Evolutionary conservation across 2,329 filamentous ascomycete genomes (phyloP), one percentile per base, ranked within the genome.

Genomic region (Talaromyces sp.): DNA sequence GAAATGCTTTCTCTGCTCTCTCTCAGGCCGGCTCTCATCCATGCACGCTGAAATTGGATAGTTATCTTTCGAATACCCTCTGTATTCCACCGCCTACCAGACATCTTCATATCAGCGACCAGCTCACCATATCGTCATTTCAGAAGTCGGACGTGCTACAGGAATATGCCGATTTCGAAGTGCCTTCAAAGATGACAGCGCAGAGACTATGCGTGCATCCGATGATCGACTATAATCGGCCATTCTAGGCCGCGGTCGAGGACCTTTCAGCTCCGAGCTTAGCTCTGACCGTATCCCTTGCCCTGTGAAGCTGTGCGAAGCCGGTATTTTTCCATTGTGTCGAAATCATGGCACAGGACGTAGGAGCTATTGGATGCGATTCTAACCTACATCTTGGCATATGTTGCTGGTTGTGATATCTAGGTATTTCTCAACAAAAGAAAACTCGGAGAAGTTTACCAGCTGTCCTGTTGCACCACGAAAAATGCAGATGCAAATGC

Each of bases 361-460:
- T 57, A 47, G 65, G 59, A 52, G 13, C 31, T 70, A 70, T 50
- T 70, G 70, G 70, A 64, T 70, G 61, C 66, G 31, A 65, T 70
- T 33, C 62, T 71, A 35, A 69, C 67, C 0, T 72, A 72, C 62
- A 66, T 71, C 33, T 3, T 69, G 10, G 70, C 69, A 62, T 72
- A 66, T 49, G 63, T 71, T 58, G 68, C 70, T 63, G 68, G 60
- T 64, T 69, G 58, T 31, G 66, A 22, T 22, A 22, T 22, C 22
- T 22, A 22, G 22, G 60, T 50, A 19, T 70, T 22, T 58, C n/a
- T 71, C n/a, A 35, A 71, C 47, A 67, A 68, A 54, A 62, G 67
- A 62, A 37, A 27, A 16, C 54, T 72, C 13, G 56, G 57, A 39
- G 63, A 69, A n/a, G 63, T 8, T 16, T 69, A 69, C 54, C 63